Percentiles rank a stretch among this genome's conserved stretches.
Conservation (phyloP, 2,329 filamentous ascomycete genomes). For the Epicoccum nigrum region DNA sequence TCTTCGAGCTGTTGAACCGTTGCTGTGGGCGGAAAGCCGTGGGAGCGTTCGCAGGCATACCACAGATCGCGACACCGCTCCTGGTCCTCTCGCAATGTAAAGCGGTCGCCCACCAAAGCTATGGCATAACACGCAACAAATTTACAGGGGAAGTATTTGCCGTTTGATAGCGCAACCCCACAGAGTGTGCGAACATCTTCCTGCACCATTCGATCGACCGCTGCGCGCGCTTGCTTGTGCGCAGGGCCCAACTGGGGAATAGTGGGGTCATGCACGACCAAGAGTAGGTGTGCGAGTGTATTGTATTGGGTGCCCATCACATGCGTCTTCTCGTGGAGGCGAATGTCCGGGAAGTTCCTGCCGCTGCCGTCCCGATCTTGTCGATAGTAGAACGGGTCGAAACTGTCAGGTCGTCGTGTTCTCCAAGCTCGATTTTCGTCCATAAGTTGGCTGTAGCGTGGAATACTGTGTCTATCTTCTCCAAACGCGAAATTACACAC, state of each 20-base stretch:
- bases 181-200: constrained; percentile 45
- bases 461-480: constrained; percentile 40
- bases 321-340: constrained; percentile 45
- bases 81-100: constrained; percentile 39
- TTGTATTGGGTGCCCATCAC: constrained; percentile 45
- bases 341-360: constrained; percentile 43
- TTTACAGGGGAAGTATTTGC: constrained; percentile 42
- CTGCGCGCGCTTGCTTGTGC: constrained; percentile 39
- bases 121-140: constrained; percentile 48
- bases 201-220: constrained; percentile 42
- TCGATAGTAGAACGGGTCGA: constrained; percentile 44
- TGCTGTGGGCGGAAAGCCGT: constrained; percentile 44
- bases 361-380: constrained; percentile 44
- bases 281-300: constrained; percentile 43
- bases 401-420: constrained; percentile 39
- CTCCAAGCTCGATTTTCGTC: constrained; percentile 45
- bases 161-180: constrained; percentile 44
- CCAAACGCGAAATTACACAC: constrained; percentile 47
- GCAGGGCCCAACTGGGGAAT: constrained; percentile 46
- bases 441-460: constrained; percentile 39
- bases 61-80: constrained; percentile 38
- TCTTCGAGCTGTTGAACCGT: constrained; percentile 42
- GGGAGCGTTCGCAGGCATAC: constrained; percentile 39
- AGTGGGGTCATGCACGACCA: constrained; percentile 45
- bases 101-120: constrained; percentile 43